Percentiles rank a stretch among this genome's conserved stretches.
Conservation (phyloP, 495 filamentous ascomycete species). For the Recurvomyces mirabilis region DNA sequence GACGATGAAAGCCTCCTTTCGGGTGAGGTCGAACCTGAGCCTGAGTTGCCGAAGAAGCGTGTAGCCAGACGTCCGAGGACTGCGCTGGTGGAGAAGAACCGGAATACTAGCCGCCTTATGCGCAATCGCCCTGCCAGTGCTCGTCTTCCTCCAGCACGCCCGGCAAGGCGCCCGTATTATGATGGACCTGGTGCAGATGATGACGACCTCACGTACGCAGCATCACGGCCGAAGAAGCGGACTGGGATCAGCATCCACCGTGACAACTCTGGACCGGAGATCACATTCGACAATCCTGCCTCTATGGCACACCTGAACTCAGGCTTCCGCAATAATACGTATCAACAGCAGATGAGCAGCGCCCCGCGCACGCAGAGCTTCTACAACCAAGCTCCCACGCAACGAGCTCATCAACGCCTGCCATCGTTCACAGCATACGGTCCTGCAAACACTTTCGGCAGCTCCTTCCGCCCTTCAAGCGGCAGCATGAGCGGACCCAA, state of each 20-base stretch:
- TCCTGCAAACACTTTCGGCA: neutral
- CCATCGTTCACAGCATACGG: neutral
- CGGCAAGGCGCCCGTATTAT: conserved; percentile 7
- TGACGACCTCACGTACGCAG: conserved; percentile 15
- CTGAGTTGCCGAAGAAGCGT: conserved; percentile 12
- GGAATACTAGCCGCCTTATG: conserved; percentile 10
- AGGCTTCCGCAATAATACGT: conserved; percentile 19
- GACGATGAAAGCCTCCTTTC: conserved; percentile 12
- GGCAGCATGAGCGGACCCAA: neutral
- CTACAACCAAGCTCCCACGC: neutral
- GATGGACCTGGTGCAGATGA: conserved; percentile 7
- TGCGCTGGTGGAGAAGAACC: conserved; percentile 11
- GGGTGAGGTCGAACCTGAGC: conserved; percentile 13
- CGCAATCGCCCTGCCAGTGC: conserved; percentile 6
- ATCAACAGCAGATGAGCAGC: conserved; percentile 1
- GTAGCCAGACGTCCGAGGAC: conserved; percentile 1
- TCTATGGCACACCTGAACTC: conserved; percentile 23
- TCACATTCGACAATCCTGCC: conserved; percentile 25
- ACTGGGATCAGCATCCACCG: conserved; percentile 17
- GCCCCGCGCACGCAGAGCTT: neutral
- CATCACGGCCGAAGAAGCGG: conserved; percentile 1
- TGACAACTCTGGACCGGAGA: conserved; percentile 20
- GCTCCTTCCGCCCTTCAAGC: conserved; percentile 1
- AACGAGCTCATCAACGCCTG: conserved; percentile 26
- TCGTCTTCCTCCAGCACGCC: neutral